A percentile compares a stretch with the other conserved stretches of the same genome.
phyloP scores from a whole-genome alignment of 2,329 filamentous ascomycete species.

The Aspergillus arachidicola region DNA sequence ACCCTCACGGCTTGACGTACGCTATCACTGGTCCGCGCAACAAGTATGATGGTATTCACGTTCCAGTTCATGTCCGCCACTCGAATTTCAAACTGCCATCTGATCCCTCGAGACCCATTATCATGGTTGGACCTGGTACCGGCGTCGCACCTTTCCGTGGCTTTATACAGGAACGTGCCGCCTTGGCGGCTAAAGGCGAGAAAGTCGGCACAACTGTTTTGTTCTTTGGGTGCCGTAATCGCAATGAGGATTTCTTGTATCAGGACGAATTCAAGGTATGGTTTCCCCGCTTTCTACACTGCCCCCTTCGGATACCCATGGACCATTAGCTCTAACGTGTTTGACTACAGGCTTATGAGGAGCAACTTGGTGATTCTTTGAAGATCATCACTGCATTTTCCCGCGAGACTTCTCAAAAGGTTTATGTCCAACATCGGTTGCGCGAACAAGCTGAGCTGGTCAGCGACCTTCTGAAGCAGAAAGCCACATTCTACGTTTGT shows the following conservation, averaged over 20 bases:
- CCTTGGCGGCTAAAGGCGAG: constrained; percentile 76
- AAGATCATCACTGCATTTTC: constrained; percentile 93
- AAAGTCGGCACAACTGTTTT: constrained; percentile 84
- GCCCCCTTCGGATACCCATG: background rate
- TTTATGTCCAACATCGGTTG: constrained; percentile 94
- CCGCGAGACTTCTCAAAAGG: constrained; percentile 81
- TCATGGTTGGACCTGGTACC: constrained; percentile 95
- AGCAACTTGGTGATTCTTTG: constrained; percentile 83
- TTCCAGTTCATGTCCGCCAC: constrained; percentile 93
- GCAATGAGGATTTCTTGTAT: constrained; percentile 90
- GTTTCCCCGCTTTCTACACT: constrained; percentile 16
- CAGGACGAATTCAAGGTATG: constrained; percentile 88
- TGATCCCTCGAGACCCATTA: constrained; percentile 88
- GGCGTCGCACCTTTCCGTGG: constrained; percentile 95
- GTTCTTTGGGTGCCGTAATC: constrained; percentile 93
- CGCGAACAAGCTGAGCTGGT: constrained; percentile 81
- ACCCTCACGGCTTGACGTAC: constrained; percentile 83
- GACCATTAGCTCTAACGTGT: constrained; percentile 23
- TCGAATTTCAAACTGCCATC: constrained; percentile 99
- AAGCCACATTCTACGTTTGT: constrained; percentile 96
- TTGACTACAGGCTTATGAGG: constrained; percentile 70
- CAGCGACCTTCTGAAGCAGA: constrained; percentile 80
- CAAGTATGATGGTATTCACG: constrained; percentile 94
- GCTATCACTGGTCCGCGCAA: constrained; percentile 86
- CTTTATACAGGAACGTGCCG: constrained; percentile 91